Percentiles rank a stretch among this genome's conserved stretches.
Conservation (phyloP, 176 grass and related monocot species). For the Typha latifolia region DNA sequence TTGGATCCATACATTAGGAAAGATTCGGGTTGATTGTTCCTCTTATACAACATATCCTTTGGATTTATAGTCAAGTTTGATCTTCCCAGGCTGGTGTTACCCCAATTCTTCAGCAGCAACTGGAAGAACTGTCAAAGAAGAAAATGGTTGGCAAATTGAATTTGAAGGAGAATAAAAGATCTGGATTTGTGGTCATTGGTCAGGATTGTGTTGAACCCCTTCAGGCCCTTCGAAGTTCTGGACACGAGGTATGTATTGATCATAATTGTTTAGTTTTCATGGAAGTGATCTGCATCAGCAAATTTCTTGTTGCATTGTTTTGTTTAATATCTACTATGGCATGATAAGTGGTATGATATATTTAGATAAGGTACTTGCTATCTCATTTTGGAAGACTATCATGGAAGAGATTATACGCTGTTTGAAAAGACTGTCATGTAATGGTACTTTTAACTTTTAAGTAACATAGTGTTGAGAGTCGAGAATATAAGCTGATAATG, state of each 20-base stretch:
- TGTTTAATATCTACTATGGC: not conserved
- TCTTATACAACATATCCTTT: conserved; percentile 9
- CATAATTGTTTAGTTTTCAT: conserved; percentile 4
- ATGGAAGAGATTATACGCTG: too few relatives aligned
- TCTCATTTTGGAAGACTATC: too few relatives aligned
- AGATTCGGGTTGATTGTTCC: not conserved
- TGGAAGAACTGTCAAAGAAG: conserved; percentile 58
- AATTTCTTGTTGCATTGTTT: conserved; percentile 6
- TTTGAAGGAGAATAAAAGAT: conserved; percentile 34
- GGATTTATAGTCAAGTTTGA: conserved; percentile 14
- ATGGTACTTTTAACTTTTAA: too few relatives aligned
- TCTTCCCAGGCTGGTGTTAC: conserved; percentile 62
- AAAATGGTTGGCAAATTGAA: conserved; percentile 21
- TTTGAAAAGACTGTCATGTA: too few relatives aligned
- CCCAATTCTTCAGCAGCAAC: conserved; percentile 65
- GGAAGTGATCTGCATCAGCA: too few relatives aligned
- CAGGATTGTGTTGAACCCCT: conserved; percentile 77
- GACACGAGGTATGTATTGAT: conserved; percentile 50
- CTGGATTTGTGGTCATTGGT: conserved; percentile 60
- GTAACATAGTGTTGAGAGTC: too few relatives aligned
- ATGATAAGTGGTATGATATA: not conserved
- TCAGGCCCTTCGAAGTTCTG: conserved; percentile 76
- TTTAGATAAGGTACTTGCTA: too few relatives aligned
- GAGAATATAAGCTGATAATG: too few relatives aligned
- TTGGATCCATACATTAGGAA: too few relatives aligned